Evolutionary conservation across 805 yeast species (phyloP), one percentile per base, ranked within the genome.

Genomic region (Isabelozyma heimii): DNA sequence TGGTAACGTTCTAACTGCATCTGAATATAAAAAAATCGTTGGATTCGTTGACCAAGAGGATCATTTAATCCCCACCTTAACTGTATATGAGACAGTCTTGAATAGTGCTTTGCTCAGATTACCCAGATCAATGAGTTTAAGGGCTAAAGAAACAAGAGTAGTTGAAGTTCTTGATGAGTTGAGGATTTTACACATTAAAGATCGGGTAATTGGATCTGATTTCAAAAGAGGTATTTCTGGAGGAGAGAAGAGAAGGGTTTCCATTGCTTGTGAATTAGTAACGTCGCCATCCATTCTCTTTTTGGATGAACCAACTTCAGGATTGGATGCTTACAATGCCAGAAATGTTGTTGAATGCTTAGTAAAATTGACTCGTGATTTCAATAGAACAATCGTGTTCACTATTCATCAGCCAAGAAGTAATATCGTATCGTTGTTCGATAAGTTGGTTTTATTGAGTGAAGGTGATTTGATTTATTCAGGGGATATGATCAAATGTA

Each of bases 11-110:
- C 58, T 77, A 61, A 55, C 54, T 62, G 54, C 46, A 50, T 66
- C 69, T 6, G 79, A 82, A 39, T 85, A 81, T 63, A 77, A 80
- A 50, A 83, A 84, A 57, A 79, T 89, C 4, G 82, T 87, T 48
- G 99, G 98, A 0, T 94, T 91, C 75, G 99, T 94, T 7, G 97
- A 94, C 66, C 99, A 94, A 67, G 97, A 94, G 58, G 97, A 91
- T 63, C 86, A 82, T 54, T 73, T 94, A 48, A 79, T 94, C 51
- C 95, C 98, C 3, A 94, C 99, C 0, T 75, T 92, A 50, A 92
- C 99, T 0, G 99, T 94, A 3, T 94, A 87, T 62, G 99, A 94
- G 69, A 92, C 98, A 0, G 96, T 94, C 28, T 73, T 91, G 53
- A 91, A 91, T 62, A 87, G 96, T 72, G 98, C 99, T 0, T 69